Conservation (phyloP, 257 asterid genomes). For the Nicotiana obtusifolia region DNA sequence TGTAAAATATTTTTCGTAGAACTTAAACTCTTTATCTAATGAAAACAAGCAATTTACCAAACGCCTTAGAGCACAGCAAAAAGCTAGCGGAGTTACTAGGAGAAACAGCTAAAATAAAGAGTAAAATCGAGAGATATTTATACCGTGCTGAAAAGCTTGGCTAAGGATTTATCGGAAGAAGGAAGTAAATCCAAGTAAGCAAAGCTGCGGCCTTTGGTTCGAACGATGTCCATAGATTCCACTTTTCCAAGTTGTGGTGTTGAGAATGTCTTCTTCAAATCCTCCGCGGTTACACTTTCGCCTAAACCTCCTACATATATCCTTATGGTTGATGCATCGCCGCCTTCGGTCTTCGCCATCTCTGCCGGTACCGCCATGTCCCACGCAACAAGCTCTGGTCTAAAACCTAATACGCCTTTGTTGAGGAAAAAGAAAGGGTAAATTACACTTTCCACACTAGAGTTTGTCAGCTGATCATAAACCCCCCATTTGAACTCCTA, state of each 20-base stretch:
- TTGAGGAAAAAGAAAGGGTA: background rate
- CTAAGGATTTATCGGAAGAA: slow-evolving; percentile 74
- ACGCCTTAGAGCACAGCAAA: background rate
- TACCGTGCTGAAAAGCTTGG: slow-evolving; percentile 89
- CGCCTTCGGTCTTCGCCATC: slow-evolving; percentile 14
- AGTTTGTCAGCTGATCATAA: background rate
- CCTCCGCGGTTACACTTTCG: slow-evolving; percentile 44
- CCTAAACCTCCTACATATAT: slow-evolving; percentile 82
- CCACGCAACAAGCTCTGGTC: background rate
- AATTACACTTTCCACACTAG: background rate
- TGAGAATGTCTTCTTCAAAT: slow-evolving; percentile 65
- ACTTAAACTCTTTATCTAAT: background rate
- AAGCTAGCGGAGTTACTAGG: background rate
- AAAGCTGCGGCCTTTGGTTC: slow-evolving; percentile 79
- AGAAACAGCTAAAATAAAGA: background rate
- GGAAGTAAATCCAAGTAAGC: slow-evolving; percentile 77
- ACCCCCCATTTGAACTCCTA: background rate
- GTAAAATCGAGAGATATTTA: slow-evolving; percentile 22
- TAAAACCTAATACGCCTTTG: background rate
- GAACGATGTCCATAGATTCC: slow-evolving; percentile 61
- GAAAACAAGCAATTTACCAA: background rate
- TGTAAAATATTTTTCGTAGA: no score
- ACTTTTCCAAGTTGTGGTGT: slow-evolving; percentile 71
- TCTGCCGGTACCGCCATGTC: background rate
- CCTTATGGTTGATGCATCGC: slow-evolving; percentile 26